phyloP scores from a whole-genome alignment of 148 eudicot species.

The Rhododendron ferrugineum region DNA sequence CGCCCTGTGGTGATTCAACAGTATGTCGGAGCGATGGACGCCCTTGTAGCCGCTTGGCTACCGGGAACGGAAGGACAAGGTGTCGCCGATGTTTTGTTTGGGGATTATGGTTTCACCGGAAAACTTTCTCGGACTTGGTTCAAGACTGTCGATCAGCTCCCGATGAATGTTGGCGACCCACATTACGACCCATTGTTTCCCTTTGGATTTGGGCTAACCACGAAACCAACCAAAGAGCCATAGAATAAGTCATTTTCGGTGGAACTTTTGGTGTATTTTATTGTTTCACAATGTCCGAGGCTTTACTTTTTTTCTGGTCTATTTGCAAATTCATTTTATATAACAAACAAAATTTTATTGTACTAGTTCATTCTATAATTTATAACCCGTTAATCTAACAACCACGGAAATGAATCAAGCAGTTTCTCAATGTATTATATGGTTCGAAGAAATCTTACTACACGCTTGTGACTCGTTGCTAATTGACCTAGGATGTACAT shows the following conservation, averaged over 20 bases:
- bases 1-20: conserved; percentile 47
- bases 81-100: conserved; percentile 43
- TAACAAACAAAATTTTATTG: too few species aligned
- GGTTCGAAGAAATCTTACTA: too few species aligned
- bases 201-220: conserved; percentile 51
- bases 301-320: background rate
- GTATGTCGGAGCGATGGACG: conserved; percentile 32
- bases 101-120: conserved; percentile 52
- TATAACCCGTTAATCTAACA: too few species aligned
- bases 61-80: conserved; percentile 65
- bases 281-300: background rate
- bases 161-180: conserved; percentile 53
- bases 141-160: conserved; percentile 55
- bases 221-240: conserved; percentile 1
- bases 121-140: conserved; percentile 54
- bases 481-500: too few species aligned
- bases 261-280: background rate
- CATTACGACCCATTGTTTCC: conserved; percentile 52
- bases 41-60: conserved; percentile 59
- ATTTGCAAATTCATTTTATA: too few species aligned
- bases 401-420: too few species aligned
- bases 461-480: too few species aligned
- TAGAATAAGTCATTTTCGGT: background rate
- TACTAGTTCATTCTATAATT: too few species aligned
- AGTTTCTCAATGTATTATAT: too few species aligned